Base-by-base conservation (phyloP, 305 asterid genomes). In the Solanum hybrid region DNA sequence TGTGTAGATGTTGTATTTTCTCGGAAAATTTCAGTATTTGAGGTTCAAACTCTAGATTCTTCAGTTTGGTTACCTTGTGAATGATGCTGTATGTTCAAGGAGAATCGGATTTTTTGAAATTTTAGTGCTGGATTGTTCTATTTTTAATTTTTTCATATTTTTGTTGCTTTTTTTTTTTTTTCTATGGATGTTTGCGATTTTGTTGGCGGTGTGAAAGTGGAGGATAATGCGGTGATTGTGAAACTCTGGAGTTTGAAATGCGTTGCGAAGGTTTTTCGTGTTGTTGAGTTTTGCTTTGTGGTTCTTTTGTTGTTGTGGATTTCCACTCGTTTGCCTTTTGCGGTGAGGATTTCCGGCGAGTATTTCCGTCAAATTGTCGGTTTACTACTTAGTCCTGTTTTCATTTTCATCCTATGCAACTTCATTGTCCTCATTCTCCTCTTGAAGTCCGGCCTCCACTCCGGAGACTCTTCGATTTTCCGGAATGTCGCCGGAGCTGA, bases 341-440 rank as follows among this genome's bases (percentile, higher is more conserved):
- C 92, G 87, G 91, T 93, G 87, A 93, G 87, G 87, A 64, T 91
- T 93, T 93, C 95, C 92, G 94, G 93, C 88, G 96, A 93, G 84
- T 94, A 90, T 88, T 91, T 94, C 92, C 95, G 95, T 86, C 93
- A 64, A 36, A 82, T 96, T 88, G 34, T 92, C 0, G 64, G 78
- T 78, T 13, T 95, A 87, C 81, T 93, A 90, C 34, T 89, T 75
- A 92, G 93, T 89, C 98, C 94, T 27, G 5, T 77, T 40, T 89
- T 76, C 81, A 78, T 76, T 60, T 89, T 89, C 80, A 15, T 86
- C 19, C 14, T 86, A 4, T 51, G 89, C 73, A 89, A 89, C 51
- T 78, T 76, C 69, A 89, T 86, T 78, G 87, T 89, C 79, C 66
- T 89, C 42, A 51, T 24, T 75, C 89, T 89, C 38, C 56, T 89